phyloP scores from a whole-genome alignment of 768 basidiomycete genomes.

The Arthromyces matolae region DNA sequence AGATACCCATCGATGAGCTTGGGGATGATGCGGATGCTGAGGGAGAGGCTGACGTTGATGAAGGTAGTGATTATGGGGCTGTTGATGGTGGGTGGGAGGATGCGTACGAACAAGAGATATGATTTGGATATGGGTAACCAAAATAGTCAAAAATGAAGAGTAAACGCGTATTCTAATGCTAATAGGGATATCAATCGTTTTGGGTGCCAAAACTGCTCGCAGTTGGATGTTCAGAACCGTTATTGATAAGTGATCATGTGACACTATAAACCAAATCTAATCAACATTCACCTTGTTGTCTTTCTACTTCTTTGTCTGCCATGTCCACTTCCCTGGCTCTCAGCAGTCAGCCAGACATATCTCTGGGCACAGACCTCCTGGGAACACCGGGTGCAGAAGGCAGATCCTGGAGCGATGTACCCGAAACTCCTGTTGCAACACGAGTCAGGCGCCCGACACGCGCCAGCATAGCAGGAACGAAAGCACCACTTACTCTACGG shows the following conservation, averaged over 20 bases:
- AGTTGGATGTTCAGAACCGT: too few relatives aligned
- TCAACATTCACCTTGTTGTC: neutral
- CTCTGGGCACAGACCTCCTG: conserved; percentile 48
- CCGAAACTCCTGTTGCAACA: conserved; percentile 45
- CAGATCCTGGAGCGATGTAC: conserved; percentile 39
- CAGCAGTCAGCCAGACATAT: conserved; percentile 53
- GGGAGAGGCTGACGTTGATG: conserved; percentile 40
- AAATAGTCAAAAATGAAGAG: too few relatives aligned
- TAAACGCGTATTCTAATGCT: too few relatives aligned
- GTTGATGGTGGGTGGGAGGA: conserved; percentile 50
- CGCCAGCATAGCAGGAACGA: conserved; percentile 34
- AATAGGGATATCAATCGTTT: too few relatives aligned
- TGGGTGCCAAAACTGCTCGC: too few relatives aligned
- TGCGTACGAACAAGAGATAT: conserved; percentile 75
- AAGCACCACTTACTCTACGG: conserved; percentile 70
- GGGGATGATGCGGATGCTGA: conserved; percentile 14
- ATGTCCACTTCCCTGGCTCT: conserved; percentile 44
- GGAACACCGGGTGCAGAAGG: conserved; percentile 52
- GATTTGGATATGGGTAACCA: neutral
- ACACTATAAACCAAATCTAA: neutral
- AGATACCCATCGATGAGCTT: conserved; percentile 18
- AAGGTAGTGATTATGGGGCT: conserved; percentile 44
- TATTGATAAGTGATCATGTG: too few relatives aligned
- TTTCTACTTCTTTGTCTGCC: too few relatives aligned
- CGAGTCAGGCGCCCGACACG: conserved; percentile 40